These are phyloP conservation scores for Batrachochytrium dendrobatidis DNA, from an alignment of 371 early-diverging fungal genomes.

Conservation along the genomic window DNA sequence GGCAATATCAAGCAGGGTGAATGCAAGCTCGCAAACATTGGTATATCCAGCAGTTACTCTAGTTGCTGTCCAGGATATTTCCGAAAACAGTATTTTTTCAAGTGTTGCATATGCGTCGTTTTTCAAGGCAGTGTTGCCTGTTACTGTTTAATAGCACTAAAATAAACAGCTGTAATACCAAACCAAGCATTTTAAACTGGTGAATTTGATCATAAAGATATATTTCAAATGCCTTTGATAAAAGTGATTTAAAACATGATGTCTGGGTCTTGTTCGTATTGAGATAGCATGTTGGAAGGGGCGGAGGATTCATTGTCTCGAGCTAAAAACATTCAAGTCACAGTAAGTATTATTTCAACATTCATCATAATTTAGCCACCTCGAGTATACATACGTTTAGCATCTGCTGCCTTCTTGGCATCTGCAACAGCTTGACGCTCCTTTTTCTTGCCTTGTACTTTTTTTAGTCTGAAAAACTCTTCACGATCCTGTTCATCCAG, in stretches of 20 bases:
- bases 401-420: conserved; percentile 19
- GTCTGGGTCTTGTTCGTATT: conserved; percentile 44
- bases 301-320: conserved; percentile 1
- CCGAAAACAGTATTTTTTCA: not conserved
- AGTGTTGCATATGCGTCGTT: not conserved
- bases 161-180: too few relatives aligned
- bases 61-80: not conserved
- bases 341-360: not conserved
- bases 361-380: not conserved
- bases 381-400: not conserved
- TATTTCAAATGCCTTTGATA: too few relatives aligned
- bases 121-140: too few relatives aligned
- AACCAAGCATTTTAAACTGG: too few relatives aligned
- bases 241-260: conserved; percentile 43
- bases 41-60: not conserved
- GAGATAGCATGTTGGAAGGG: conserved; percentile 28
- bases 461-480: conserved; percentile 98
- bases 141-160: too few relatives aligned
- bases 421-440: conserved; percentile 63
- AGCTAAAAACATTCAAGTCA: not conserved
- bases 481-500: conserved; percentile 99
- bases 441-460: conserved; percentile 97
- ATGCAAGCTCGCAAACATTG: not conserved
- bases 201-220: too few relatives aligned
- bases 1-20: not conserved